Conservation (phyloP, 208 protist species). For the Wallacemonas rigidus region DNA sequence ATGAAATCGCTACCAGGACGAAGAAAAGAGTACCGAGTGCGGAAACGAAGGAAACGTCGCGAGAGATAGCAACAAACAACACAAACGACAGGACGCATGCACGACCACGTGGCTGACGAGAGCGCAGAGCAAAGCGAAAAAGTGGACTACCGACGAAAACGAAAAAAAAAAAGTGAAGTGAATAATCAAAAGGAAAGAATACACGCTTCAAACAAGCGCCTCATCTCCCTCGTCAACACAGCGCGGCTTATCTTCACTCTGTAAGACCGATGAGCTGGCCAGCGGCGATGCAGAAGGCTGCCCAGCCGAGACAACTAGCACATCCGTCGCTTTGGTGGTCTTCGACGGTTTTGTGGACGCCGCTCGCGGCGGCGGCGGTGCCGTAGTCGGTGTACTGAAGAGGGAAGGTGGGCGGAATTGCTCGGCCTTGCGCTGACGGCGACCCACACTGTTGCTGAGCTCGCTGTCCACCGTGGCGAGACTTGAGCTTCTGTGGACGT, state of each 20-base stretch:
- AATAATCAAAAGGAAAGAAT: neutral
- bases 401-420: slow-evolving; percentile 18
- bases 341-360: neutral
- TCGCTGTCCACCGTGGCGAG: slow-evolving; percentile 4
- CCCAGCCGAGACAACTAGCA: neutral
- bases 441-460: neutral
- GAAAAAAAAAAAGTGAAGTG: neutral
- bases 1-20: too few relatives aligned
- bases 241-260: slow-evolving; percentile 10
- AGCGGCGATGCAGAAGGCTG: neutral
- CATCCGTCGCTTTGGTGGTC: neutral
- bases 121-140: too few relatives aligned
- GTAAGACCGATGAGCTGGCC: neutral
- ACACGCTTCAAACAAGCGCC: neutral
- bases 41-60: too few relatives aligned
- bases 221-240: neutral
- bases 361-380: neutral
- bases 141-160: neutral
- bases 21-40: too few relatives aligned
- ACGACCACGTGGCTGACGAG: too few relatives aligned
- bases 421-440: slow-evolving; percentile 9
- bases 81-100: too few relatives aligned
- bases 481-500: slow-evolving; percentile 7
- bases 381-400: slow-evolving; percentile 6
- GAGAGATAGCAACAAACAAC: too few relatives aligned